Evolutionary conservation across 495 filamentous ascomycete genomes (phyloP).

Genomic region (Penicillium goetzii): DNA sequence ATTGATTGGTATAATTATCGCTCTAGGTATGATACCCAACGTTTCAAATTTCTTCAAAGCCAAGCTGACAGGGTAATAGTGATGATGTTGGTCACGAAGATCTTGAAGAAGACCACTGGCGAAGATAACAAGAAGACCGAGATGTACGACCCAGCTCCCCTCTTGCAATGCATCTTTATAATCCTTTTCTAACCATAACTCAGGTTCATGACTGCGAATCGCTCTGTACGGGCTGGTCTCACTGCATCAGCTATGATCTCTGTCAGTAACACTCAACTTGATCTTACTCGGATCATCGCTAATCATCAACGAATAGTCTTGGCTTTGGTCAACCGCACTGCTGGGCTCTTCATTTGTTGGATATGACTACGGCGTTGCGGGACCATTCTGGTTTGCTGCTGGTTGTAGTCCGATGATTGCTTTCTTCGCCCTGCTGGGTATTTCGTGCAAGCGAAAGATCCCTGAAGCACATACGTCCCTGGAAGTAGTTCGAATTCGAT

Average conservation of each 20-base stretch:
- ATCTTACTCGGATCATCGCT: not conserved
- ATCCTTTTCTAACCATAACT: not conserved
- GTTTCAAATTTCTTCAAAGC: not conserved
- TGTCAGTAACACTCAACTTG: constrained; percentile 21
- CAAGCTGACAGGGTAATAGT: constrained; percentile 18
- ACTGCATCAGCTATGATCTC: constrained; percentile 47
- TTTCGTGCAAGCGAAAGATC: constrained; percentile 51
- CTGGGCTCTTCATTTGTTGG: constrained; percentile 39
- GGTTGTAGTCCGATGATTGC: constrained; percentile 51
- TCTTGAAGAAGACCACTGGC: constrained; percentile 41
- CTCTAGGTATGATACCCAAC: constrained; percentile 26
- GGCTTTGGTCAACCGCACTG: constrained; percentile 42
- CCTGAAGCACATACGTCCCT: constrained; percentile 51
- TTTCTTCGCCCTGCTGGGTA: constrained; percentile 51
- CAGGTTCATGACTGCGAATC: constrained; percentile 50
- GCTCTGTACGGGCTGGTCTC: constrained; percentile 41
- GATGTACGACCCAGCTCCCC: constrained; percentile 28
- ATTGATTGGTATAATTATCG: constrained; percentile 37
- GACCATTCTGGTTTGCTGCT: constrained; percentile 50
- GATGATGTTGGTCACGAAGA: constrained; percentile 42
- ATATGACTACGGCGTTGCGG: constrained; percentile 41
- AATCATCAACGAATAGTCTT: constrained; percentile 27
- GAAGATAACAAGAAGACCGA: constrained; percentile 49
- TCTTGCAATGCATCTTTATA: not conserved
- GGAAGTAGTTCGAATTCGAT: constrained; percentile 42